Percentiles rank a stretch among this genome's conserved stretches.
phyloP scores from a whole-genome alignment of 1,284 basidiomycete genomes.

The Ceratobasidium sp. region DNA sequence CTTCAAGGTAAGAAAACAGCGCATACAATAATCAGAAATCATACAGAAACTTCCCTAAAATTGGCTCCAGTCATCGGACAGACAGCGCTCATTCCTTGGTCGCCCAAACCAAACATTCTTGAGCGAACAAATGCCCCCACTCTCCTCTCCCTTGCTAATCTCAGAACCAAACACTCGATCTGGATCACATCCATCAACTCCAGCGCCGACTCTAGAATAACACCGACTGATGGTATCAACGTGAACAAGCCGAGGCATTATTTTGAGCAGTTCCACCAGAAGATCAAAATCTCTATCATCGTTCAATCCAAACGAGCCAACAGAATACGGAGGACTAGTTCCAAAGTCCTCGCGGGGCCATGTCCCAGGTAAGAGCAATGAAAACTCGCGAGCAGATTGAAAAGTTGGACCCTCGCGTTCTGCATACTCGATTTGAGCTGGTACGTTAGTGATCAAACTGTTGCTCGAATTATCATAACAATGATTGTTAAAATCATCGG shows the following conservation, averaged over 20 bases:
- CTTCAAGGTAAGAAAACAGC: too few relatives aligned
- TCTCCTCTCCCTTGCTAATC: neutral
- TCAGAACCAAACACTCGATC: neutral
- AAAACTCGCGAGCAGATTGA: constrained; percentile 27
- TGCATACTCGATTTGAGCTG: neutral
- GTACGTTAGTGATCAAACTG: neutral
- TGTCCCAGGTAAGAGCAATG: constrained; percentile 22
- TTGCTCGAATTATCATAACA: too few relatives aligned
- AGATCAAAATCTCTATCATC: constrained; percentile 10
- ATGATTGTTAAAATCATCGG: too few relatives aligned
- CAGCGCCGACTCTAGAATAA: constrained; percentile 28
- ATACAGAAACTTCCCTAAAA: neutral
- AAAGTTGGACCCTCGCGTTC: neutral
- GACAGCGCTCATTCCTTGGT: constrained; percentile 16
- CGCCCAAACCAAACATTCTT: constrained; percentile 23
- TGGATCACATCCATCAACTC: constrained; percentile 4
- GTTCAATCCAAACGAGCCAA: neutral
- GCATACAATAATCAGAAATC: too few relatives aligned
- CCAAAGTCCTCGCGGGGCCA: constrained; percentile 15
- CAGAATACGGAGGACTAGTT: neutral
- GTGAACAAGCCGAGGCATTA: constrained; percentile 32
- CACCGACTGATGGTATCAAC: constrained; percentile 17
- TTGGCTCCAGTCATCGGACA: constrained; percentile 7
- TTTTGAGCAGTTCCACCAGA: constrained; percentile 7
- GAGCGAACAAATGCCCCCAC: neutral